These are phyloP conservation scores for Chenopodium suecicum DNA, from an alignment of 148 eudicot species.

Conservation along the genomic window DNA sequence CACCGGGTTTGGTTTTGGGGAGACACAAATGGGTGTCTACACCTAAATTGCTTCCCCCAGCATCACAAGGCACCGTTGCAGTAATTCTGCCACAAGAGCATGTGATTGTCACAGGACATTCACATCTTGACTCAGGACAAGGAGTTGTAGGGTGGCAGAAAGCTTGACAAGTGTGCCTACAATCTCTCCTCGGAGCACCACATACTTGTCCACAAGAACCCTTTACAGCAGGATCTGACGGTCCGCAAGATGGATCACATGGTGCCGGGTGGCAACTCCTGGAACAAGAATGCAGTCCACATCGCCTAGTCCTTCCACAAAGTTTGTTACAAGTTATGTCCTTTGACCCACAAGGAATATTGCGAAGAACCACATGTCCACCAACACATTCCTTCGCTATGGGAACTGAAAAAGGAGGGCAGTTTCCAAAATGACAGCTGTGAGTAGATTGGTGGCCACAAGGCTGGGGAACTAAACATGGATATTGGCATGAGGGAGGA, in stretches of 20 bases:
- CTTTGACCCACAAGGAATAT: constrained; percentile 96
- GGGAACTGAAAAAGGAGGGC: constrained; percentile 87
- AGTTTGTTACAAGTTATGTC: constrained; percentile 83
- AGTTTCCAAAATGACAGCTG: constrained; percentile 94
- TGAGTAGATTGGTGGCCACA: constrained; percentile 93
- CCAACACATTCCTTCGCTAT: constrained; percentile 91
- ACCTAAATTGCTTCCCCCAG: constrained; percentile 56
- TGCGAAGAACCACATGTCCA: constrained; percentile 88
- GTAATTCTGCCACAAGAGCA: constrained; percentile 84
- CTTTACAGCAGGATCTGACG: constrained; percentile 35
- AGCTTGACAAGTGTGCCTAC: constrained; percentile 80
- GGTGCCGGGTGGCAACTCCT: constrained; percentile 83
- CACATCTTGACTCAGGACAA: constrained; percentile 86
- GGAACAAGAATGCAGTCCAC: constrained; percentile 89
- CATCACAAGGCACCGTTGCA: constrained; percentile 83
- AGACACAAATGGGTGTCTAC: too few species aligned
- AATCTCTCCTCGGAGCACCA: constrained; percentile 93
- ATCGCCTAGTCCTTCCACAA: constrained; percentile 82
- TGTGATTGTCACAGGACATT: constrained; percentile 65
- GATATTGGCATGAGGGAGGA: constrained; percentile 75
- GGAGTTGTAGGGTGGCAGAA: constrained; percentile 72
- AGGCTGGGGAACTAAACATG: constrained; percentile 82
- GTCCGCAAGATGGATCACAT: constrained; percentile 57
- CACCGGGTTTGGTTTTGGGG: too few species aligned
- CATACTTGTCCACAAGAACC: constrained; percentile 85